Base-by-base conservation (phyloP, 441 rosid genomes). In the Dalechampia spathulata region DNA sequence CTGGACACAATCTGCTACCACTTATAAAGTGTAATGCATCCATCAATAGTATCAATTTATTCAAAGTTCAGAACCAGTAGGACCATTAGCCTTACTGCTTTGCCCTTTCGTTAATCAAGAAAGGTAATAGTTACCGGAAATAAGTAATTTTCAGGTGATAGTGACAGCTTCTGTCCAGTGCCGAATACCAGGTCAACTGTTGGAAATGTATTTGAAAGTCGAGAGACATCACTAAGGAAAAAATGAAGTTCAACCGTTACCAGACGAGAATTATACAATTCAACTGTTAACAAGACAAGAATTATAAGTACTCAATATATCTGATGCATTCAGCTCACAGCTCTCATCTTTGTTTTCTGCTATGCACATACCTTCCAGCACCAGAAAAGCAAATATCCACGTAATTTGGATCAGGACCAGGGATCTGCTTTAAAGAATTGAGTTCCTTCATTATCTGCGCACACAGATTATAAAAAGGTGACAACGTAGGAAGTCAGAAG, bases 71-170 rank as follows among this genome's bases (percentile, higher is more conserved):
- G 38, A 23, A 64, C 5, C 3, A 7, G 12, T 15, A 37, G 25
- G 39, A 63, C n/a, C 48, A 14, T n/a, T 8, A n/a, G 25, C 15
- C 30, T 3, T 21, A 10, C 23, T 7, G 16, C n/a, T 36, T 6
- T 21, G 22, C 3, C 46, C 23, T 20, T 9, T 27, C 1, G 21
- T 17, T 30, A 7, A 5, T 51, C 17, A 45, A 36, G 22, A 43
- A 49, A 55, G 12, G 41, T 58, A 36, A 65, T 43, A 56, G 87
- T 77, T 65, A 88, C 98, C 60, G 77, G 80, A 58, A 89, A 92
- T 63, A 92, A 67, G 75, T 89, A 92, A 66, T 92, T 92, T 71
- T 92, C 99, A 49, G 97, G 96, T 6, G 90, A 80, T 20, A 92
- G 68, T 14, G 75, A 64, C 75, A 86, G 69, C 61, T 80, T 81